A percentile compares a stretch with the other conserved stretches of the same genome.
phyloP scores from a whole-genome alignment of 2,329 filamentous ascomycete species.

The Trichoderma endophyticum region DNA sequence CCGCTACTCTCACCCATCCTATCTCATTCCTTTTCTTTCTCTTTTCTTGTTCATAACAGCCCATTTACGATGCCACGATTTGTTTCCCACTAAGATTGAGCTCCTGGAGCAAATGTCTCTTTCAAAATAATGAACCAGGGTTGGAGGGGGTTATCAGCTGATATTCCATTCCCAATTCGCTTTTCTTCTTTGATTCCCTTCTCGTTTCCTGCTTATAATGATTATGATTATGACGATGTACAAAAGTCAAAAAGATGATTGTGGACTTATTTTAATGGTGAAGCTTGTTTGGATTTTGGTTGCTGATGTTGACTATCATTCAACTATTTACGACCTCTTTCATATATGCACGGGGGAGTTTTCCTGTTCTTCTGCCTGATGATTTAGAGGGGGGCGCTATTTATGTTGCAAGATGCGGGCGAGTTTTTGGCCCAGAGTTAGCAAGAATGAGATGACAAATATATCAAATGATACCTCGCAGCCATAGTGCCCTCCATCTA shows the following conservation, averaged over 20 bases:
- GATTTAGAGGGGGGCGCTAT: neutral
- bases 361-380: neutral
- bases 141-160: neutral
- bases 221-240: constrained; percentile 15
- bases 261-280: neutral
- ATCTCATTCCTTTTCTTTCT: neutral
- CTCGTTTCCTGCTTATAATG: neutral
- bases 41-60: neutral
- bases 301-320: neutral
- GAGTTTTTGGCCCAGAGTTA: neutral
- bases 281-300: neutral
- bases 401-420: neutral
- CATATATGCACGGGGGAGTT: neutral
- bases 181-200: neutral
- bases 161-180: neutral
- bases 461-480: neutral
- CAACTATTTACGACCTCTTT: neutral
- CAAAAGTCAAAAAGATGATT: neutral
- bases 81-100: neutral
- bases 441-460: neutral
- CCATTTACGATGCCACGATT: constrained; percentile 5
- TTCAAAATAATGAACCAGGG: neutral
- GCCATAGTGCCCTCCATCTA: neutral
- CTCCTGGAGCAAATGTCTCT: neutral
- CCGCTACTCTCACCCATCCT: neutral